Percentiles rank a stretch among this genome's conserved stretches.
These are phyloP conservation scores for Crithidia bombi DNA, from an alignment of 208 protist species.

Conservation along the genomic window DNA sequence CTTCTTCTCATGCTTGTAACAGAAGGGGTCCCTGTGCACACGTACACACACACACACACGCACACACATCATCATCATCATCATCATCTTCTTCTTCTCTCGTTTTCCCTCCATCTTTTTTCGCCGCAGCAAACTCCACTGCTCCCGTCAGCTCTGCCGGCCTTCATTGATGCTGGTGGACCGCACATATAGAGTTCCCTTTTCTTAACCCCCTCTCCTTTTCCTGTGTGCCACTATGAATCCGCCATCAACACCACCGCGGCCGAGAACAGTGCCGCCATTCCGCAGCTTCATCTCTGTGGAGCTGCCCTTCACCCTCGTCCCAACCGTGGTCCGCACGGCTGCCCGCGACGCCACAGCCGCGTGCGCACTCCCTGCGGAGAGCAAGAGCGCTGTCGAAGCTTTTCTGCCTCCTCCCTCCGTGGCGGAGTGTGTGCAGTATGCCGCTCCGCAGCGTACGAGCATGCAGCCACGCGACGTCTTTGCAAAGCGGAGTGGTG, in stretches of 20 bases:
- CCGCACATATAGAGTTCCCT: background rate
- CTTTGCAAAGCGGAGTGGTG: background rate
- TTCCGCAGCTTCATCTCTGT: conserved; percentile 66
- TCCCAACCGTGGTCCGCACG: conserved; percentile 14
- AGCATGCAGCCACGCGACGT: background rate
- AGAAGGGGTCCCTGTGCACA: background rate
- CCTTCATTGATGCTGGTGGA: background rate
- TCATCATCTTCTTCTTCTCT: background rate
- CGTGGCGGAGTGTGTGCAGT: conserved; percentile 46
- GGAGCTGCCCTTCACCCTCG: conserved; percentile 73
- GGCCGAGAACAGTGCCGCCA: conserved; percentile 12
- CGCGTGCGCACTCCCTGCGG: background rate
- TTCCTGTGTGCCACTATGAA: no score
- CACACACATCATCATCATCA: background rate
- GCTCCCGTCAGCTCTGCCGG: no score
- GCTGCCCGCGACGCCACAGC: background rate
- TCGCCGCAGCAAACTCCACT: no score
- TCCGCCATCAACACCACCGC: background rate
- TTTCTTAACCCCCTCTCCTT: no score
- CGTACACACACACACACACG: background rate
- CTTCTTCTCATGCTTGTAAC: background rate
- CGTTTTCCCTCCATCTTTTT: background rate
- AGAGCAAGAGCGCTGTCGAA: conserved; percentile 37
- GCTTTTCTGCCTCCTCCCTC: conserved; percentile 64
- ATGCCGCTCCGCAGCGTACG: conserved; percentile 16